Evolutionary conservation across 441 rosid genomes (phyloP).

Genomic region (Raphanus hybrid): DNA sequence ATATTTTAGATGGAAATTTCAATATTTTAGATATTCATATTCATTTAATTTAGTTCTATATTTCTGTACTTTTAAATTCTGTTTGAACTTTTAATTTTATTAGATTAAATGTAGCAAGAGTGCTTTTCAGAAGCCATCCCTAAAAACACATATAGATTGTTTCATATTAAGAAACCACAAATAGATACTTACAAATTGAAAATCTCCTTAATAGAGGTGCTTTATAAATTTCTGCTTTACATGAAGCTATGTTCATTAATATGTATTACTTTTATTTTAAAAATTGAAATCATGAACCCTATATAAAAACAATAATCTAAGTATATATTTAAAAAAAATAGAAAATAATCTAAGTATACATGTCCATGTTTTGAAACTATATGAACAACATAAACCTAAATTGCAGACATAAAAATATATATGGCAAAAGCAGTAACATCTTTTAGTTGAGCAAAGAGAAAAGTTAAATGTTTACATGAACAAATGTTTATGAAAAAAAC

Average conservation of each 20-base stretch:
- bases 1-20: too few species aligned
- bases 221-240: not conserved
- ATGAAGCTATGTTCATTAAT: slow-evolving; percentile 1
- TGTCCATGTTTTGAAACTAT: not conserved
- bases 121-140: not conserved
- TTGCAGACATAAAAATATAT: not conserved
- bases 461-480: slow-evolving; percentile 18
- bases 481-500: not conserved
- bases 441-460: not conserved
- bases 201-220: not conserved
- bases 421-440: not conserved
- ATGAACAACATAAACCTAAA: not conserved
- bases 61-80: too few species aligned
- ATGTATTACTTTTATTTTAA: not conserved
- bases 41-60: too few species aligned
- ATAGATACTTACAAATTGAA: not conserved
- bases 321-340: too few species aligned
- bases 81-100: too few species aligned
- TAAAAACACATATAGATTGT: not conserved
- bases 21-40: too few species aligned
- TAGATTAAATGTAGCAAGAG: too few species aligned
- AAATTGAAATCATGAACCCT: not conserved
- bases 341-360: not conserved
- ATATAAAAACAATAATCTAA: not conserved
- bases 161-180: not conserved